Evolutionary conservation across 495 filamentous ascomycete species (phyloP).

Genomic region (Tuber magnatum): DNA sequence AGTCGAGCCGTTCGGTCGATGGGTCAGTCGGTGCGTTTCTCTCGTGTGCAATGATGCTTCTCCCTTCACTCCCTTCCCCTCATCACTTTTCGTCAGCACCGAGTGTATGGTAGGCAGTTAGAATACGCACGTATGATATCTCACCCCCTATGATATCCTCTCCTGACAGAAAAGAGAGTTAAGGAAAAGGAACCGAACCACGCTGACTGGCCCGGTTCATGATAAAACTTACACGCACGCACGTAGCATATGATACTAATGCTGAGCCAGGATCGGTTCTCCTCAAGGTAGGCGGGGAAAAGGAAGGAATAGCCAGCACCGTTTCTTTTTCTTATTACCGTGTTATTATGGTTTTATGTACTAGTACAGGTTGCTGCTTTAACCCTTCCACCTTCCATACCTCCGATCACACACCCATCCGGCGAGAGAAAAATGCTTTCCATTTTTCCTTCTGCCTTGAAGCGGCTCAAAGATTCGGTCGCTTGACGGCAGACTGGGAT

Average conservation of each 20-base stretch:
- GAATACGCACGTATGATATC: slow-evolving; percentile 3
- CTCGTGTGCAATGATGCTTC: background rate
- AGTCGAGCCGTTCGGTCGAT: background rate
- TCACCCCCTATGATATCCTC: background rate
- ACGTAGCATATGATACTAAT: background rate
- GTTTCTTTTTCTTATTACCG: background rate
- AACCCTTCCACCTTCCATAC: background rate
- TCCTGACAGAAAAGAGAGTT: background rate
- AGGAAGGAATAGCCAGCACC: slow-evolving; percentile 30
- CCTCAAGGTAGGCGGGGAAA: slow-evolving; percentile 8
- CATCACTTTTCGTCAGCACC: background rate
- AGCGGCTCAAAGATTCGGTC: slow-evolving; percentile 31
- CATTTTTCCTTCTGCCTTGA: slow-evolving; percentile 21
- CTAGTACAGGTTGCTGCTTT: background rate
- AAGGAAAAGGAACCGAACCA: background rate
- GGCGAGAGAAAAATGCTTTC: slow-evolving; percentile 15
- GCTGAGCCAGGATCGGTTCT: background rate
- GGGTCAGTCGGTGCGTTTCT: background rate
- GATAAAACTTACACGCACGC: slow-evolving; percentile 3
- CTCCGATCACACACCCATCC: slow-evolving; percentile 20
- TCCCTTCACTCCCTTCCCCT: background rate
- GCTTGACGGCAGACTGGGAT: slow-evolving; percentile 34
- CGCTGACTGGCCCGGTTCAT: background rate
- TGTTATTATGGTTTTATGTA: background rate
- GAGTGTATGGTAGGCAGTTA: background rate